phyloP scores from a whole-genome alignment of 805 yeast species.

The Sugiyamaella lignohabitans region DNA sequence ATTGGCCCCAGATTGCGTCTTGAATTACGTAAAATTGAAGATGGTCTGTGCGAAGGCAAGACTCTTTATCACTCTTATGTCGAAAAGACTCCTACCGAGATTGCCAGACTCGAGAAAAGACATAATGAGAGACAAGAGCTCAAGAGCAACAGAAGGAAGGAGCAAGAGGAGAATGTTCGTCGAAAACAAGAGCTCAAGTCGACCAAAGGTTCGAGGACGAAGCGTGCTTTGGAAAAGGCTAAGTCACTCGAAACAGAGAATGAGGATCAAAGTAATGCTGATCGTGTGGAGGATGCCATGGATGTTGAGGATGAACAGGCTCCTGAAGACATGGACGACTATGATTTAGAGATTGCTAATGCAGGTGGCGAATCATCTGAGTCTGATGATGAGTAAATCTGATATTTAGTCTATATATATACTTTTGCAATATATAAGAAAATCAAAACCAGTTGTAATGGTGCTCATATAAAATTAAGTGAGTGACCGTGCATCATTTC shows the following conservation, averaged over 20 bases:
- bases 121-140: conserved; percentile 58
- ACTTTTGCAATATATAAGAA: neutral
- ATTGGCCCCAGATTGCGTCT: conserved; percentile 85
- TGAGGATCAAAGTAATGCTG: conserved; percentile 34
- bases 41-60: conserved; percentile 83
- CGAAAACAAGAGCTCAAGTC: conserved; percentile 65
- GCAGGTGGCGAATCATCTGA: conserved; percentile 17
- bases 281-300: conserved; percentile 23
- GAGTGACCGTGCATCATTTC: no score
- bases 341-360: conserved; percentile 29
- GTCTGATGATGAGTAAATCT: conserved; percentile 6
- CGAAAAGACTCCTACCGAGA: conserved; percentile 56
- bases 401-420: neutral
- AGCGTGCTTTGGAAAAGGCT: conserved; percentile 41
- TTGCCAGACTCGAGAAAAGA: conserved; percentile 52
- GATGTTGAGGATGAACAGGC: conserved; percentile 42
- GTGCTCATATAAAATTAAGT: no score
- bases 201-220: conserved; percentile 65
- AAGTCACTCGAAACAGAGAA: conserved; percentile 27
- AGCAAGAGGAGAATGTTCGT: conserved; percentile 72
- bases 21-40: conserved; percentile 79
- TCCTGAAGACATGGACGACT: conserved; percentile 36
- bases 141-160: conserved; percentile 65
- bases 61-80: conserved; percentile 75
- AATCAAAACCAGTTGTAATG: neutral